Evolutionary conservation across 345 rosid genomes (phyloP).

Genomic region (Arabidopsis arenosa): DNA sequence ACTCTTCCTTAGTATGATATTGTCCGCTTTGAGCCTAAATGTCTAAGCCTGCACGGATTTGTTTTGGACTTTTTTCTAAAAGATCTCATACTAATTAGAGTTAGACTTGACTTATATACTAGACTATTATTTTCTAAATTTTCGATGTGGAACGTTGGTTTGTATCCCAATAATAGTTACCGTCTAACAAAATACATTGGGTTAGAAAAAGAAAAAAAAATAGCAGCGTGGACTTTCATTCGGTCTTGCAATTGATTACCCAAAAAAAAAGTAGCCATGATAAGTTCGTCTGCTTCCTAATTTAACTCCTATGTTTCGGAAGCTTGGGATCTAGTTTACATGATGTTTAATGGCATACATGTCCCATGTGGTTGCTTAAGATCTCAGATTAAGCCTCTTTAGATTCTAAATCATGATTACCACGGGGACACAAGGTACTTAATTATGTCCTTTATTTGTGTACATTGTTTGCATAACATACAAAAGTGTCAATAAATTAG

Average conservation of each 20-base stretch:
- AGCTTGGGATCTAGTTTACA: constrained; percentile 35
- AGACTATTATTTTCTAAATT: too few relatives aligned
- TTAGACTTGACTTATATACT: too few relatives aligned
- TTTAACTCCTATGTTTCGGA: constrained; percentile 44
- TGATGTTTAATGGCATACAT: constrained; percentile 37
- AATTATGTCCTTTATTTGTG: constrained; percentile 23
- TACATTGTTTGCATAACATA: constrained; percentile 8
- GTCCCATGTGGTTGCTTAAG: constrained; percentile 45
- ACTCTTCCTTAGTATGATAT: too few relatives aligned
- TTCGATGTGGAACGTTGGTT: too few relatives aligned
- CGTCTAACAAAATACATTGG: neutral
- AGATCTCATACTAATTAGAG: too few relatives aligned
- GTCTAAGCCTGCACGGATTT: too few relatives aligned
- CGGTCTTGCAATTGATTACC: constrained; percentile 2
- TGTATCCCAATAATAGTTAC: too few relatives aligned
- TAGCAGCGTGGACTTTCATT: constrained; percentile 17
- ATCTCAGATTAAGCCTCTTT: constrained; percentile 42
- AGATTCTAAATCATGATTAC: constrained; percentile 44
- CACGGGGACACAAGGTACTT: constrained; percentile 37
- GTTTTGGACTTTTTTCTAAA: too few relatives aligned
- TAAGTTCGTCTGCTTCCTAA: constrained; percentile 32
- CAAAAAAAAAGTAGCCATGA: constrained; percentile 26
- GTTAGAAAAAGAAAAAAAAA: neutral
- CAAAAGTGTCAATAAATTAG: constrained; percentile 24
- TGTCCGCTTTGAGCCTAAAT: too few relatives aligned